These are phyloP conservation scores for Cyberlindnera euphorbiae DNA, from an alignment of 805 yeast species.

Conservation along the genomic window DNA sequence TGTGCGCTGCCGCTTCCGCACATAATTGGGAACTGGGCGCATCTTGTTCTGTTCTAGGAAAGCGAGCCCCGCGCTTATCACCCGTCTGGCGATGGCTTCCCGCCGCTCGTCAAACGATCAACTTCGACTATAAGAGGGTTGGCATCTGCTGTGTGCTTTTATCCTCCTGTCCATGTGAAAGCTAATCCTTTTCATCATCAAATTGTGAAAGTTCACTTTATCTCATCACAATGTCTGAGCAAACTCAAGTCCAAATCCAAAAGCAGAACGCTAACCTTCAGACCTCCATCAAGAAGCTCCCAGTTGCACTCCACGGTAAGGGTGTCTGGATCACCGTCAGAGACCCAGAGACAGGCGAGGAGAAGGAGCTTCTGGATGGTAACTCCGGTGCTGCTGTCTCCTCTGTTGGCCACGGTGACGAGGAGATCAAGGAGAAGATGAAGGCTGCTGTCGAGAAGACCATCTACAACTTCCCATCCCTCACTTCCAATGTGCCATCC, in stretches of 20 bases:
- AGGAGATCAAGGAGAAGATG: conserved; percentile 37
- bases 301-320: conserved; percentile 33
- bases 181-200: too few species aligned
- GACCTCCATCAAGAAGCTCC: conserved; percentile 28
- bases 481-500: conserved; percentile 32
- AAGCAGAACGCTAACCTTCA: conserved; percentile 27
- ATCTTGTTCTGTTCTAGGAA: neutral
- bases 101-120: neutral
- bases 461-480: conserved; percentile 34
- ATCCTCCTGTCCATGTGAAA: too few species aligned
- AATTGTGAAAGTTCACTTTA: neutral
- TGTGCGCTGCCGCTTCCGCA: neutral
- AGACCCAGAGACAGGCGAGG: conserved; percentile 34
- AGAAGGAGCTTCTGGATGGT: conserved; percentile 35
- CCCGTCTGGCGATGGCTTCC: conserved; percentile 8
- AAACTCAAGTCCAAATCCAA: conserved; percentile 11
- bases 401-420: conserved; percentile 42
- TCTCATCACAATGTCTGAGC: conserved; percentile 3
- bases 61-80: conserved; percentile 9
- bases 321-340: conserved; percentile 34
- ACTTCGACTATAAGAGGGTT: neutral
- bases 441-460: conserved; percentile 32
- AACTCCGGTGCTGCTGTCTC: conserved; percentile 49
- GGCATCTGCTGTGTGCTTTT: too few species aligned
- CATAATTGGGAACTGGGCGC: neutral